Evolutionary conservation across 2,329 filamentous ascomycete species (phyloP).

Genomic region (Colletotrichum tofieldiae): DNA sequence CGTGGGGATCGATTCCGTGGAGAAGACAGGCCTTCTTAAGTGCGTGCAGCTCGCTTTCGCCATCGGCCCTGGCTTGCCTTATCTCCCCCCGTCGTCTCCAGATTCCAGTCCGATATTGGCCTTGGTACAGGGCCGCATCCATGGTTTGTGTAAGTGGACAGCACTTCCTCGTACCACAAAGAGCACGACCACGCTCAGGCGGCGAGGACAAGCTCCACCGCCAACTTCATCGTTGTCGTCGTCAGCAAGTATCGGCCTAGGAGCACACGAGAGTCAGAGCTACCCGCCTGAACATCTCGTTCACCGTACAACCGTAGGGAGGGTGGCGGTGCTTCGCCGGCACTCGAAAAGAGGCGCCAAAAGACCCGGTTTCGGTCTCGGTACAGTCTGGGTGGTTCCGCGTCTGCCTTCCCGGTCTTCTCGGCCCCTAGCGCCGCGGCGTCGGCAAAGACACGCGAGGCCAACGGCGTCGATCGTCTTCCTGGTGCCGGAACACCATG

Average conservation of each 20-base stretch:
- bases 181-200: neutral
- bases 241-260: neutral
- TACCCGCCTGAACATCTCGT: slow-evolving; percentile 4
- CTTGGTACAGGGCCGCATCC: slow-evolving; percentile 17
- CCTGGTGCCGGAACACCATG: neutral
- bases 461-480: neutral
- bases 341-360: neutral
- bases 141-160: neutral
- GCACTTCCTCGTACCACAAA: neutral
- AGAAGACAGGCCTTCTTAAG: slow-evolving; percentile 30
- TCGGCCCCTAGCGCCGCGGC: neutral
- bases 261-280: neutral
- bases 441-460: no score
- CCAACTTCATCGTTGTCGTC: neutral
- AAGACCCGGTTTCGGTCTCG: neutral
- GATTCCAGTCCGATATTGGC: slow-evolving; percentile 7
- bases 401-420: neutral
- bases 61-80: slow-evolving; percentile 5
- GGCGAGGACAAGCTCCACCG: neutral
- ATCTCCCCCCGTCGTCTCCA: slow-evolving; percentile 5
- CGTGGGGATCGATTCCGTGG: slow-evolving; percentile 16
- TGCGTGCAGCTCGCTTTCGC: slow-evolving; percentile 38
- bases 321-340: neutral
- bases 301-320: neutral
- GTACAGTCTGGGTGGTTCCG: neutral